phyloP scores from a whole-genome alignment of 176 grass and related monocot genomes.

The Phyllostachys edulis region DNA sequence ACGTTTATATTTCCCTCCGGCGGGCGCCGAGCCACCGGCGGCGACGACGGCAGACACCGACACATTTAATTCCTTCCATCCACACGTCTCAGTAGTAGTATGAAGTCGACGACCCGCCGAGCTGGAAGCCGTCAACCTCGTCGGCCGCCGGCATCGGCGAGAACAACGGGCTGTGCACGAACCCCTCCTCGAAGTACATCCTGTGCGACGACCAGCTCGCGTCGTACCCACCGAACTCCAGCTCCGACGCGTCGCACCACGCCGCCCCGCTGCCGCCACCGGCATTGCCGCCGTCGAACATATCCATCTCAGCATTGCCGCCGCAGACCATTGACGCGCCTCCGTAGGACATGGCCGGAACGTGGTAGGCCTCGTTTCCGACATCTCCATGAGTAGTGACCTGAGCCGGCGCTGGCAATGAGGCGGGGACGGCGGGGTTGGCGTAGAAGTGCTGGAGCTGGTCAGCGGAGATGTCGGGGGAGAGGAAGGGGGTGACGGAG shows the following conservation, averaged over 20 bases:
- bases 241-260: slow-evolving; percentile 63
- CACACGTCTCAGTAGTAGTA: slow-evolving; percentile 42
- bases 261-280: neutral
- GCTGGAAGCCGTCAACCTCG: slow-evolving; percentile 81
- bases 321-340: neutral
- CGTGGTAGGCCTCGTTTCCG: neutral
- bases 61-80: too few species aligned
- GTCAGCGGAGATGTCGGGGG: slow-evolving; percentile 61
- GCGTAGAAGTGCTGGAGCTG: slow-evolving; percentile 31
- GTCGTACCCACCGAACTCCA: slow-evolving; percentile 37
- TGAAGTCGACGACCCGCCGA: slow-evolving; percentile 56
- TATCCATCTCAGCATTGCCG: neutral
- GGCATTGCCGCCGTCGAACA: neutral
- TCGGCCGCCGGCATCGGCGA: slow-evolving; percentile 75
- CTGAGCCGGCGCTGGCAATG: neutral
- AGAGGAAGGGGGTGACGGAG: slow-evolving; percentile 81
- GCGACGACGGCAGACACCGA: too few species aligned
- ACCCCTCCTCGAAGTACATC: slow-evolving; percentile 83
- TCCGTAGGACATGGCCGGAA: neutral
- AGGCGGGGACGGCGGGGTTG: neutral
- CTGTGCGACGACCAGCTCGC: slow-evolving; percentile 22
- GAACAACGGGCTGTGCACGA: slow-evolving; percentile 84
- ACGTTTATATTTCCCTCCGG: neutral
- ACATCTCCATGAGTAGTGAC: neutral
- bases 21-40: neutral